Base-by-base conservation (phyloP, 306 rosid genomes). In the Gastrolobium bilobum region DNA sequence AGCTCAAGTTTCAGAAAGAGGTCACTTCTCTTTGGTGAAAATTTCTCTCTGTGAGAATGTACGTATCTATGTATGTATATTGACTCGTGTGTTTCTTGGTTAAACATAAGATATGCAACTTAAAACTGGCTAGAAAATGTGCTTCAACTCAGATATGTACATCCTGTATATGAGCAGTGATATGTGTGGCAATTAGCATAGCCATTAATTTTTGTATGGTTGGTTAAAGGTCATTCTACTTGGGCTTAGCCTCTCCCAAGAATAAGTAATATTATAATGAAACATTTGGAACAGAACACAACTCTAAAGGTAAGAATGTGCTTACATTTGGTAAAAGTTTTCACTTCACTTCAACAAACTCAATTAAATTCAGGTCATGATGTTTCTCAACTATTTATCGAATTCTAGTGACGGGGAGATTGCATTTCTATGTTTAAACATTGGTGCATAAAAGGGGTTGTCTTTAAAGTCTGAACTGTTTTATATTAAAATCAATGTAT, bases 21-120 rank as follows among this genome's bases (percentile, higher is more conserved):
- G 89, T 80, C 34, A 71, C 67, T 53, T 86, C 92, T 79, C 89
- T 86, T 58, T 92, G 97, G 93, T 89, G 82, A 90, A 40, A 42
- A 51, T 71, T 13, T 44, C 78, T 39, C 40, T 76, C n/a, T 39
- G 8, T 26, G 31, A 30, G 35, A 43, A 33, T 38, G 14, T 8
- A 67, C 37, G 40, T 31, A 42, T 76, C 26, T 48, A 68, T 34
- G 15, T 61, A 35, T 68, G 4, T 73, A 1, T 60, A 59, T 42
- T 20, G 56, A n/a, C 4, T 46, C 29, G 0, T 47, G 0, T 47
- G 37, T 37, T 6, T 11, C 7, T 38, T 67, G 54, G 65, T 58
- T 59, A 44, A 63, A 46, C 2, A 34, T 61, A 73, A 4, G 40
- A 30, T 42, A 4, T 64, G 13, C 6, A 39, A 56, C 82, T 26